A percentile compares a stretch with the other conserved stretches of the same genome.
Evolutionary conservation across 1,284 basidiomycete genomes (phyloP).

Genomic region (Irpex sp.): DNA sequence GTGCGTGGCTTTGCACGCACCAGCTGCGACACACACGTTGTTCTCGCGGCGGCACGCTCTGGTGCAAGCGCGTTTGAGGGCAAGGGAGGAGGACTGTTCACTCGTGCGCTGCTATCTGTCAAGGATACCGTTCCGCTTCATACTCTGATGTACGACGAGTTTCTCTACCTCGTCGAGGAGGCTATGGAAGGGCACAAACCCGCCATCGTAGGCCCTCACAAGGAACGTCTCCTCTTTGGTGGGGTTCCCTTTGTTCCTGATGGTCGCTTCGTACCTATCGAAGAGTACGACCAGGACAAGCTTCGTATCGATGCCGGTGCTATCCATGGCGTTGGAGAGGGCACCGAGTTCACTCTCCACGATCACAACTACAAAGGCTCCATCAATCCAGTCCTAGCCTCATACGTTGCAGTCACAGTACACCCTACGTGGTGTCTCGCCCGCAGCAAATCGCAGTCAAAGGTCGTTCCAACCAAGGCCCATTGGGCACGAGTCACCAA

Average conservation of each 20-base stretch:
- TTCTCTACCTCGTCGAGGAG: slow-evolving; percentile 37
- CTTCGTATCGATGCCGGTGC: slow-evolving; percentile 49
- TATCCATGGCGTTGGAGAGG: slow-evolving; percentile 53
- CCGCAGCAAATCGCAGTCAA: slow-evolving; percentile 32
- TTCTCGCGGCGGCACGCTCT: slow-evolving; percentile 49
- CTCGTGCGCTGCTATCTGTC: slow-evolving; percentile 43
- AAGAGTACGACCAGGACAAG: slow-evolving; percentile 32
- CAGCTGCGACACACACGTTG: slow-evolving; percentile 38
- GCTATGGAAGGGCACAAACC: slow-evolving; percentile 39
- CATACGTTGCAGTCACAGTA: slow-evolving; percentile 43
- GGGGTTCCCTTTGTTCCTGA: slow-evolving; percentile 49
- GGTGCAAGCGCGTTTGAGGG: slow-evolving; percentile 51
- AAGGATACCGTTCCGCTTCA: slow-evolving; percentile 43
- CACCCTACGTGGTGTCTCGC: slow-evolving; percentile 54
- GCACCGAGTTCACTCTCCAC: slow-evolving; percentile 55
- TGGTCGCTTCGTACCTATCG: slow-evolving; percentile 39
- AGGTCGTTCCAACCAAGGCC: slow-evolving; percentile 25
- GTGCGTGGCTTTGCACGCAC: slow-evolving; percentile 44
- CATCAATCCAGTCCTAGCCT: slow-evolving; percentile 47
- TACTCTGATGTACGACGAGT: slow-evolving; percentile 41
- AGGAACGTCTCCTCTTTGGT: slow-evolving; percentile 47
- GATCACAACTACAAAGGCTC: slow-evolving; percentile 52
- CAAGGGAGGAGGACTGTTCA: slow-evolving; percentile 57
- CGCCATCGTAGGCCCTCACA: slow-evolving; percentile 43
- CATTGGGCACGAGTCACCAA: slow-evolving; percentile 53